phyloP scores from a whole-genome alignment of 2,329 filamentous ascomycete species.

The Neocucurbitaria cava region DNA sequence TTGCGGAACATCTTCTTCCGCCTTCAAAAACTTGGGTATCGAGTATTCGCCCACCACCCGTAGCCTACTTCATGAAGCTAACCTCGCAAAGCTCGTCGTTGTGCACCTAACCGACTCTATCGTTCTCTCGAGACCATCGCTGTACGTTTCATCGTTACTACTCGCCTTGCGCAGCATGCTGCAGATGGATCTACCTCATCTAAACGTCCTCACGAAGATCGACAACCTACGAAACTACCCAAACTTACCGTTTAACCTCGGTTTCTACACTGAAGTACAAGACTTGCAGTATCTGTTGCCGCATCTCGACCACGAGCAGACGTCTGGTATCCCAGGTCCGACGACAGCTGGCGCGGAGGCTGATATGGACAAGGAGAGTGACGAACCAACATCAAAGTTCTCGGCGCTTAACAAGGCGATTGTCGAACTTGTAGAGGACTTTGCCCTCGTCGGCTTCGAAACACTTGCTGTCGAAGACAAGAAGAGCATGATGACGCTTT shows the following conservation, averaged over 20 bases:
- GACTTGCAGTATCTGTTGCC: constrained; percentile 86
- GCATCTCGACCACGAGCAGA: constrained; percentile 76
- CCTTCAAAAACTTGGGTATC: constrained; percentile 88
- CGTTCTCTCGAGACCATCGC: constrained; percentile 87
- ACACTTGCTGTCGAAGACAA: constrained; percentile 96
- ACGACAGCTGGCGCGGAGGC: constrained; percentile 12
- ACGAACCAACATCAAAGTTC: constrained; percentile 68
- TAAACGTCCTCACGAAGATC: constrained; percentile 97
- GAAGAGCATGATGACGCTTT: constrained; percentile 90
- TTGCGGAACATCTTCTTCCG: constrained; percentile 90
- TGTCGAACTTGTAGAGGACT: constrained; percentile 84
- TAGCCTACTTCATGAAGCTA: constrained; percentile 24
- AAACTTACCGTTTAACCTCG: constrained; percentile 89
- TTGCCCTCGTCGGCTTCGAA: constrained; percentile 89
- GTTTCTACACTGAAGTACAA: constrained; percentile 97
- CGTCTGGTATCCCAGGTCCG: constrained; percentile 45
- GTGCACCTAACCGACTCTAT: constrained; percentile 95
- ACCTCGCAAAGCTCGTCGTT: constrained; percentile 76
- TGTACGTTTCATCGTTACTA: constrained; percentile 93
- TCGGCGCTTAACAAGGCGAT: constrained; percentile 85
- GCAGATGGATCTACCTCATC: constrained; percentile 93
- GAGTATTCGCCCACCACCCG: constrained; percentile 66
- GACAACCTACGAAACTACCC: constrained; percentile 89
- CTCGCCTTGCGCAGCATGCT: constrained; percentile 95
- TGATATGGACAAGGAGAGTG: constrained; percentile 56